These are phyloP conservation scores for Clohesyomyces aquaticus DNA, from an alignment of 495 filamentous ascomycete genomes.

Conservation along the genomic window DNA sequence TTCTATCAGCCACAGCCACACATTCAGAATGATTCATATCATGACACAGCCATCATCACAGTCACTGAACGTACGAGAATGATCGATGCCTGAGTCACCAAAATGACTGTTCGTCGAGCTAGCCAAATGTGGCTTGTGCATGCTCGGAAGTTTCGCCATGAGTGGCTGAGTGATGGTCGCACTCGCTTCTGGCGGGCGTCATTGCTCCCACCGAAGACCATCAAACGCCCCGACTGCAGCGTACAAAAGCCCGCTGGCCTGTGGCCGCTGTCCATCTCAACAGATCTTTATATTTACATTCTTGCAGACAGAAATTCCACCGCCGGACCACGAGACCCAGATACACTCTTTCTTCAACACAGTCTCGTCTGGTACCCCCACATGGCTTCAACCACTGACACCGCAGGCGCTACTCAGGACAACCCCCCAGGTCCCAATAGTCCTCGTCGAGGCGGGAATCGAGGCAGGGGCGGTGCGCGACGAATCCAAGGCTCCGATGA, in stretches of 20 bases:
- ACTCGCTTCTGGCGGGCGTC: constrained; percentile 22
- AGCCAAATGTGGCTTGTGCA: constrained; percentile 10
- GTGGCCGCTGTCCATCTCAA: neutral
- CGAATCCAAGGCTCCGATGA: constrained; percentile 7
- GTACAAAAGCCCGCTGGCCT: constrained; percentile 7
- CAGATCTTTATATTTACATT: neutral
- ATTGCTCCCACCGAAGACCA: constrained; percentile 14
- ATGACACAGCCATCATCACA: neutral
- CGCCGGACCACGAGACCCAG: neutral
- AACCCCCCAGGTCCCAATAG: constrained; percentile 28
- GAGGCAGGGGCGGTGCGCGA: constrained; percentile 29
- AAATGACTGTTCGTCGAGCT: constrained; percentile 18
- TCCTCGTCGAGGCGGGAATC: constrained; percentile 23
- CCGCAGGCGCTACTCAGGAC: constrained; percentile 10
- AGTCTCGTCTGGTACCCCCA: constrained; percentile 10
- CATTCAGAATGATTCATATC: constrained; percentile 19
- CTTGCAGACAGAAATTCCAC: neutral
- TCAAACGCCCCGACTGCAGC: constrained; percentile 1
- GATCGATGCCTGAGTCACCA: constrained; percentile 18
- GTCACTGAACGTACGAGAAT: neutral
- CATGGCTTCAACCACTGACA: constrained; percentile 36
- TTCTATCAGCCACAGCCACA: too few relatives aligned
- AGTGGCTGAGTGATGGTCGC: constrained; percentile 13
- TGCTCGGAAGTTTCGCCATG: too few relatives aligned
- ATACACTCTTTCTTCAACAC: neutral